These are phyloP conservation scores for Hericium coralloides DNA, from an alignment of 768 basidiomycete species.

Conservation along the genomic window DNA sequence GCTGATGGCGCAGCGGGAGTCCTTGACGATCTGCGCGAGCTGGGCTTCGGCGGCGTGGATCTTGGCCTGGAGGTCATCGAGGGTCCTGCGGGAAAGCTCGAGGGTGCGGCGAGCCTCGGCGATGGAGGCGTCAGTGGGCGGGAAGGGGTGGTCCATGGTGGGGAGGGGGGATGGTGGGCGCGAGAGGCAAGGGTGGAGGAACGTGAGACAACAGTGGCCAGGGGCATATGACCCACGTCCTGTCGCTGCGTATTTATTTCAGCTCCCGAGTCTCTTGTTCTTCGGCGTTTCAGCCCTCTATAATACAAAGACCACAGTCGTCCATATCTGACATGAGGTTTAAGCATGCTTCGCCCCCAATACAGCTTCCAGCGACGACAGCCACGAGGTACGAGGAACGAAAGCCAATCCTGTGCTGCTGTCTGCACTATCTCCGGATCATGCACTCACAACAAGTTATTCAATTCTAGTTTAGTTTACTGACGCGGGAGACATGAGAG, in stretches of 20 bases:
- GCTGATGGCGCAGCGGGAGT: constrained; percentile 43
- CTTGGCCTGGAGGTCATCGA: constrained; percentile 30
- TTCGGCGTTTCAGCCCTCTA: too few species aligned
- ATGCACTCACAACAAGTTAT: too few species aligned
- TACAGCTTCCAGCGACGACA: too few species aligned
- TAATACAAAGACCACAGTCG: too few species aligned
- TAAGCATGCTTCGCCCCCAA: too few species aligned
- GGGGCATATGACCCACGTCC: not conserved
- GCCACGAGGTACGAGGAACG: too few species aligned
- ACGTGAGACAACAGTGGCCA: constrained; percentile 2
- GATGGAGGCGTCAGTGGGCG: constrained; percentile 48
- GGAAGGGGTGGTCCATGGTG: constrained; percentile 35
- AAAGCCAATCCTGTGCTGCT: too few species aligned
- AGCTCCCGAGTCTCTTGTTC: not conserved
- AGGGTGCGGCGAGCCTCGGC: constrained; percentile 44
- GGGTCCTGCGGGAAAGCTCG: constrained; percentile 16
- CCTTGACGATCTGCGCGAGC: constrained; percentile 49
- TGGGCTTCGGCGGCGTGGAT: constrained; percentile 46
- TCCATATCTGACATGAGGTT: too few species aligned
- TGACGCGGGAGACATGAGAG: not conserved
- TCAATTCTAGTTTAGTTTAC: too few species aligned
- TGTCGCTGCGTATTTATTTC: not conserved
- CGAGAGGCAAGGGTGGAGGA: constrained; percentile 7
- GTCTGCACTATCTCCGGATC: too few species aligned
- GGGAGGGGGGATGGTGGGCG: constrained; percentile 19